A percentile compares a stretch with the other conserved stretches of the same genome.
phyloP scores from a whole-genome alignment of 1,284 basidiomycete species.

The Cronartium quercuum region DNA sequence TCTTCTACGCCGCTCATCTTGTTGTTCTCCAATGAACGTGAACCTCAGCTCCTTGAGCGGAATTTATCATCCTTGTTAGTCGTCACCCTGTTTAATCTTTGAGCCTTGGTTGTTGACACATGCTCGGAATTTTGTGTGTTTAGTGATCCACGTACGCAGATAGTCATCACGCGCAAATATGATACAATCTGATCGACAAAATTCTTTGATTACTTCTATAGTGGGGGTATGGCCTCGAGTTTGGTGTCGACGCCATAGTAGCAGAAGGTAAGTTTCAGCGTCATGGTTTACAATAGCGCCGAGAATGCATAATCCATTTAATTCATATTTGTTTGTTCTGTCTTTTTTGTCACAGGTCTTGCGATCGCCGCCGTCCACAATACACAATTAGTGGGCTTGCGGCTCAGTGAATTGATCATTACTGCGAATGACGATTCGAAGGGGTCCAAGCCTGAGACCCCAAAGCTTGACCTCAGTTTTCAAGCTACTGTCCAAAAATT shows the following conservation, averaged over 20 bases:
- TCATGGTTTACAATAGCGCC: too few species aligned
- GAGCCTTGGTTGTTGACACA: background rate
- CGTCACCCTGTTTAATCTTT: background rate
- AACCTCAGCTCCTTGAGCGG: conserved; percentile 11
- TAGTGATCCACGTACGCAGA: conserved; percentile 32
- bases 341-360: background rate
- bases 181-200: too few species aligned
- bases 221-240: conserved; percentile 38
- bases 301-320: too few species aligned
- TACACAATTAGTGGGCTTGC: background rate
- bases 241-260: conserved; percentile 21
- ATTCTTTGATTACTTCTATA: background rate
- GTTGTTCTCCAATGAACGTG: background rate
- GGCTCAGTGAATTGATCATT: conserved; percentile 4
- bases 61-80: conserved; percentile 32
- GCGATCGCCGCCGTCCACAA: conserved; percentile 25
- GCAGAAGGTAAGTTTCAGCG: conserved; percentile 26
- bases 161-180: too few species aligned
- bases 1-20: background rate
- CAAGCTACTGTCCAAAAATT: background rate
- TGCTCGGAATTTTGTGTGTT: background rate
- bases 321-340: background rate
- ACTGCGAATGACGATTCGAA: background rate
- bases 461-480: background rate
- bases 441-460: background rate